Base-by-base conservation (phyloP, 257 asterid species). In the Ligustrum vulgare region DNA sequence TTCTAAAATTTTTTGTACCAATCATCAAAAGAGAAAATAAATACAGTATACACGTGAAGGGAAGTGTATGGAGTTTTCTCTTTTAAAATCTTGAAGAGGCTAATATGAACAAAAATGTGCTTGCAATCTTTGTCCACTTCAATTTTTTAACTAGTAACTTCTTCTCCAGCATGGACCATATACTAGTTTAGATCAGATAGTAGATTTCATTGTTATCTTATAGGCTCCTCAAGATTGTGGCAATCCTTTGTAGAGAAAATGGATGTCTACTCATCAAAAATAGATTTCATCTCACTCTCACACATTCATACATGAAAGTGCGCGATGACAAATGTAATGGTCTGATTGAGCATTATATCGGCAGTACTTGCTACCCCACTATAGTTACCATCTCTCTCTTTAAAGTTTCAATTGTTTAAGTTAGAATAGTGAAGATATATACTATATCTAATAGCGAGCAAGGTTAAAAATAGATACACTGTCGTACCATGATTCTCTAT, bases 241-340 rank as follows among this genome's bases (percentile, higher is more conserved):
- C 39, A 77, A 85, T 87, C 90, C 69, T 78, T 63, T 43, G 37
- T 54, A 78, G 71, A 47, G 79, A 81, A 72, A 66, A 67, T 87
- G 94, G 94, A 82, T 80, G 82, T 84, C 87, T 80, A 87, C 84
- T 86, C 88, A 86, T 72, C 43, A 51, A 68, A 75, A 51, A 20
- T 73, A 63, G 41, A 71, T 41, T 33, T 58, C 68, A 69, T 36
- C 70, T 45, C n/a, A n/a, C 41, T 20, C 36, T 15, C 56, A 20
- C 43, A 18, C 76, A 72, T 9, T 41, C 13, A 22, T 16, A 23
- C 32, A 60, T 23, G 2, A 60, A 60, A 60, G 66, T 60, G 33
- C 33, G 5, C 66, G 6, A 23, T 58, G 66, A 58, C 33, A n/a
- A 60, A 23, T 60, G 2, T 60, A 54, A 54, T 54, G 25, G 63